Evolutionary conservation across 139 green algal species (phyloP), one percentile per base, ranked within the genome.

Genomic region (Chlorella vulgaris): DNA sequence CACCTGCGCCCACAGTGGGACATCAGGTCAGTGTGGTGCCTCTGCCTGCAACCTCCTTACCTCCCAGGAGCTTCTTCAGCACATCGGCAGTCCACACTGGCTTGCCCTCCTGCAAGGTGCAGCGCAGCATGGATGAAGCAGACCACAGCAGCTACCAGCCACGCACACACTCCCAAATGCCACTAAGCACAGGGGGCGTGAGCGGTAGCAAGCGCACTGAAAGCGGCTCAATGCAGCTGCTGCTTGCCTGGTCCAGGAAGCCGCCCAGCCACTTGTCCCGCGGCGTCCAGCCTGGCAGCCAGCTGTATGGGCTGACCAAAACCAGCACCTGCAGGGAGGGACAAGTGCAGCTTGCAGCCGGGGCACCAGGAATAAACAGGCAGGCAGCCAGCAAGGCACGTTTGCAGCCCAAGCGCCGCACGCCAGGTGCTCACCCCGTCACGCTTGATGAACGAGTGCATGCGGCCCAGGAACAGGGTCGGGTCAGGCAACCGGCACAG

Each of bases 401-500:
- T 65, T 21, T 31, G 21, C 18, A 65, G 21, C 13, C 47, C 15
- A 28, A 65, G 55, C 18, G 55, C 5, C 35, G 68, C 51, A 33
- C 42, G 4, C 31, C 63, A 42, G 31, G 24, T 8, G 31, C 63
- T 69, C 31, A 71, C 82, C 19, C 91, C 93, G 0, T 90, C 91
- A 21, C 87, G 90, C 81, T 87, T 89, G 31, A 95, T 61, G 24
- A 91, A 73, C 4, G 35, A 58, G 26, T 70, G 58, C 40, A 93
- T 80, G 71, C 83, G 74, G 21, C 66, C 31, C 35, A 97, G 76
- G 73, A 94, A 88, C 10, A 50, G 40, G 0, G 28, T 22, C 1
- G 93, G 93, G 74, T 95, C 87, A 6, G 91, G 88, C 40, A 97
- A 84, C 1, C 93, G 86, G 81, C 90, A 92, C 35, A 97, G 76